Base-by-base conservation (phyloP, 2,329 filamentous ascomycete species). In the Thelonectria discophora region DNA sequence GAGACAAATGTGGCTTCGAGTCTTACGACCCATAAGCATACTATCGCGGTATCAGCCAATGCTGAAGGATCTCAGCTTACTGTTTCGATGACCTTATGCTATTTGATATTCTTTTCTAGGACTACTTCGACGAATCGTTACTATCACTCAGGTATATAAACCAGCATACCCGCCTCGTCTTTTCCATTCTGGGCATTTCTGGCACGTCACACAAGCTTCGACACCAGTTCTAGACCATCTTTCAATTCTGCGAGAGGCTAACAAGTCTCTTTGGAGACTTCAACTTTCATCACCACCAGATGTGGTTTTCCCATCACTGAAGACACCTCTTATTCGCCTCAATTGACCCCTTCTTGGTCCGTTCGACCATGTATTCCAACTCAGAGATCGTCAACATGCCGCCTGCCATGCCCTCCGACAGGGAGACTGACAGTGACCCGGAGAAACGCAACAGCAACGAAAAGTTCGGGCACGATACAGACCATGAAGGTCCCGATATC, bases 401-500 rank as follows among this genome's bases (percentile, higher is more conserved):
- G 11, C 30, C 45, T 13, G 39, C 47, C 7, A 12, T n/a, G 15
- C 54, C 54, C 5, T 42, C 37, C n/a, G 24, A 42, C 13, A 27
- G 34, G 34, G 45, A 43, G 7, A 49, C 32, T 20, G 34, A 50
- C 7, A 40, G 18, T 6, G 24, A 49, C 10, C 45, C 21, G n/a
- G 20, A 42, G 10, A 49, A 56, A 32, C 10, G 34, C 17, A 21
- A 9, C 21, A 48, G 30, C 20, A 24, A 56, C 3, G 54, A 56
- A 30, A 50, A 56, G 24, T 6, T 30, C 15, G 32, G 17, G 7
- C 37, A 43, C 27, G 46, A 30, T 9, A 17, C 24, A 27, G 47
- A 8, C 5, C 27, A n/a, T 13, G 46, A 48, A 20, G 39, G 17
- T n/a, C 47, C 47, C 32, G 54, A 56, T 12, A 56, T 56, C 34